Base-by-base conservation (phyloP, 2,329 filamentous ascomycete genomes). In the Tolypocladium pustulatum region DNA sequence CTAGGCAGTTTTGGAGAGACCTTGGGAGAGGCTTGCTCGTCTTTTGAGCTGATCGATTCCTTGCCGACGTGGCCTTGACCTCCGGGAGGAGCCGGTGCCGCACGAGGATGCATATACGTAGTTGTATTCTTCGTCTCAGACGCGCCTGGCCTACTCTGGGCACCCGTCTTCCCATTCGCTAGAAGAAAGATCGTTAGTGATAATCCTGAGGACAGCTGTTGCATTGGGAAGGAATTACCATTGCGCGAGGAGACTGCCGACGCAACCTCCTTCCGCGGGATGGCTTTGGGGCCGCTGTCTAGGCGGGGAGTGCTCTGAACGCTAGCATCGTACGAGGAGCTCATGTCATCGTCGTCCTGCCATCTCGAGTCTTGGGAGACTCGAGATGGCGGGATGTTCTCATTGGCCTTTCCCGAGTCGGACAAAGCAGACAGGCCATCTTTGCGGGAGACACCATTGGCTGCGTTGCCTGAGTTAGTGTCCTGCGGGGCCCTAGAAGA, bases 1-100 rank as follows among this genome's bases (percentile, higher is more conserved):
- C 87, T 81, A 63, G 88, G 84, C 62, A 90, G 76, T 65, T 85
- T 86, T 12, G 88, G 86, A 12, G 87, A 89, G 43, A 73, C 72
- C 64, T 83, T 82, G 63, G 71, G 76, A 61, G 71, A 80, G 66
- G 61, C 65, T 43, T 64, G 63, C 27, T 70, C 68, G 61, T 74
- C 68, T 65, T 76, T 72, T 56, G 79, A 75, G 61, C 71, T 76
- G 27, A 74, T 69, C 25, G 82, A 76, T 54, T 83, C 81, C 62
- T 81, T 82, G 58, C 68, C 70, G 37, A 69, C 65, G 43, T 76
- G 73, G 38, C 67, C 62, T 55, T 68, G 66, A 13, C 54, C 60
- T 30, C 58, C 68, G 1, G 83, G 82, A 12, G 82, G 81, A 34
- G 71, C 73, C 1, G 83, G 84, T 25, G 82, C 81, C 55, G 77